Evolutionary conservation across 805 yeast species (phyloP), one percentile per base, ranked within the genome.

Genomic region (Sporopachydermia quercuum): DNA sequence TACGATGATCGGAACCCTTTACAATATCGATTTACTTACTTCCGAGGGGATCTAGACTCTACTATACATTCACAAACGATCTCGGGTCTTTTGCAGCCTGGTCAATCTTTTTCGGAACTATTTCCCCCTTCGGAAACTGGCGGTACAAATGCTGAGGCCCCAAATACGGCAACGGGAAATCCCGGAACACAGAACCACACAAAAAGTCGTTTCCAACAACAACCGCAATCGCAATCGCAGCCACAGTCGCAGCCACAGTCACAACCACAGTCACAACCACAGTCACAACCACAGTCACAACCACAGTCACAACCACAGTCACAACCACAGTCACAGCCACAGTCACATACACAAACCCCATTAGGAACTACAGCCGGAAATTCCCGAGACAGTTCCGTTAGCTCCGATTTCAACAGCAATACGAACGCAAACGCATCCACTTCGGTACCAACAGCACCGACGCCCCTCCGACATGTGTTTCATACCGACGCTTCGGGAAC

Each of bases 21-120:
- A 42, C 74, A 73, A 44, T 76, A 75, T 54, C 65, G 97, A 46
- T 89, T 83, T 62, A 85, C 97, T 0, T 89, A 89, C 53, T 89
- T 91, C 58, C 68, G 97, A 47, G 95, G 86, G 46, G 93, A 85
- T 51, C 58, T 89, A 47, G 81, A 78, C 13, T 75, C 85, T n/a
- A 87, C 97, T 0, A 74, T 87, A 16, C 96, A 87, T 57, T 75
- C 96, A 0, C 85, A 94, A 2, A 78, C 83, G 3, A 78, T 87
- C 17, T 78, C 93, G 3, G 96, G 96, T 0, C 62, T 87, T 16
- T 53, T 80, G 27, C 78, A 74, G 49, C 73, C 75, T 1, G 76
- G 70, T 8, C 76, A 71, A 48, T 61, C 68, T 2, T 78, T 78
- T 53, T 69, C 66, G 3, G 82, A 78, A 44, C 57, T 81, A 34